These are phyloP conservation scores for Centrapalus pauciflorus DNA, from an alignment of 129 eudicot species.

Conservation along the genomic window DNA sequence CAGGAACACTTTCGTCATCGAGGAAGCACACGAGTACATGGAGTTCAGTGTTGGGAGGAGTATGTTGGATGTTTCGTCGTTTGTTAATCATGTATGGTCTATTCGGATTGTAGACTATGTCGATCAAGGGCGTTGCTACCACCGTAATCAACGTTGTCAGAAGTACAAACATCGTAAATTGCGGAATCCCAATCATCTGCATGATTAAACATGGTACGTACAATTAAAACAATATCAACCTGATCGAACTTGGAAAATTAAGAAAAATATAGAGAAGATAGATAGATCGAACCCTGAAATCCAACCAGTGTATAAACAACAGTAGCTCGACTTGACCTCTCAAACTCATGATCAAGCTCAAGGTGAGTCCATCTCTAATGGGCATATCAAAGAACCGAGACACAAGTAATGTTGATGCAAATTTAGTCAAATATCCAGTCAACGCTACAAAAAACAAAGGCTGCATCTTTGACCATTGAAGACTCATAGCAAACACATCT, in stretches of 20 bases:
- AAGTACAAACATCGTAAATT: constrained; percentile 62
- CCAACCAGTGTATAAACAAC: constrained; percentile 79
- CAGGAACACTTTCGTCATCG: constrained; percentile 52
- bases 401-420: constrained; percentile 36
- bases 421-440: constrained; percentile 41
- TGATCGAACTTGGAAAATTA: neutral
- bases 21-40: constrained; percentile 47
- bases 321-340: constrained; percentile 84
- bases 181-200: constrained; percentile 59
- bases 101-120: constrained; percentile 67
- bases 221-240: neutral
- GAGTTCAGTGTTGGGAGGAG: constrained; percentile 50
- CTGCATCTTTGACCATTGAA: constrained; percentile 43
- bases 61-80: constrained; percentile 77
- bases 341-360: constrained; percentile 67
- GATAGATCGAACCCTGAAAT: constrained; percentile 46
- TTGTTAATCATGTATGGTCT: constrained; percentile 84
- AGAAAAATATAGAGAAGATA: neutral
- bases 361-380: constrained; percentile 51
- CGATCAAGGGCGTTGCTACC: constrained; percentile 59
- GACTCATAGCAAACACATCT: constrained; percentile 45
- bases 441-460: constrained; percentile 53
- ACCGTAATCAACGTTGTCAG: constrained; percentile 40
- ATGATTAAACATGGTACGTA: constrained; percentile 19
- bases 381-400: constrained; percentile 53